Percentiles rank a stretch among this genome's conserved stretches.
phyloP scores from a whole-genome alignment of 306 rosid species.

The Cajanus cajan region DNA sequence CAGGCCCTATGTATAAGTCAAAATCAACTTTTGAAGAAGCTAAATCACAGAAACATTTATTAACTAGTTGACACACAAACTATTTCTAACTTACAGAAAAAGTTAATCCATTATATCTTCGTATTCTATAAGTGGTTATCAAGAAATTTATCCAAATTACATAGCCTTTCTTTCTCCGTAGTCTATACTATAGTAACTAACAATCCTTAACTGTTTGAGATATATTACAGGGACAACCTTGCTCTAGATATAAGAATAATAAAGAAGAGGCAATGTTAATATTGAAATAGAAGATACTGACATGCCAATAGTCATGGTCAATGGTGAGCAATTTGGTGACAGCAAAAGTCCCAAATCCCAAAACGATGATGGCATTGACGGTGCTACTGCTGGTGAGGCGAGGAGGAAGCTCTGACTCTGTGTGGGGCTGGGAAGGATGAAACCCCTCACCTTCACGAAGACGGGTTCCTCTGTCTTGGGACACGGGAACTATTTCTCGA shows the following conservation, averaged over 20 bases:
- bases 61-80: too few relatives aligned
- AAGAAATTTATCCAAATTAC: too few relatives aligned
- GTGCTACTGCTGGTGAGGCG: slow-evolving; percentile 51
- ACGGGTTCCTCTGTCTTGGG: slow-evolving; percentile 36
- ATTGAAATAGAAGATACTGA: slow-evolving; percentile 37
- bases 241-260: neutral
- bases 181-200: too few relatives aligned
- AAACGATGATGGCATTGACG: slow-evolving; percentile 69
- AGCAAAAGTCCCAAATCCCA: slow-evolving; percentile 84
- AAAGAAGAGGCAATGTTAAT: neutral
- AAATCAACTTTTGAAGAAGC: too few relatives aligned
- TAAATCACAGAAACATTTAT: too few relatives aligned
- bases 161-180: too few relatives aligned
- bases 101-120: too few relatives aligned
- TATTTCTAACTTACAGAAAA: too few relatives aligned
- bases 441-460: slow-evolving; percentile 37
- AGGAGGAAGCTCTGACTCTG: slow-evolving; percentile 31
- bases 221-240: too few relatives aligned
- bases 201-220: too few relatives aligned
- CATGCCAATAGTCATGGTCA: slow-evolving; percentile 94
- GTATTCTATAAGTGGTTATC: too few relatives aligned
- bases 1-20: too few relatives aligned
- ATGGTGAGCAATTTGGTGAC: slow-evolving; percentile 84
- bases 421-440: slow-evolving; percentile 31
- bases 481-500: slow-evolving; percentile 44